Conservation (phyloP, 148 eudicot genomes). For the Beta vulgaris region DNA sequence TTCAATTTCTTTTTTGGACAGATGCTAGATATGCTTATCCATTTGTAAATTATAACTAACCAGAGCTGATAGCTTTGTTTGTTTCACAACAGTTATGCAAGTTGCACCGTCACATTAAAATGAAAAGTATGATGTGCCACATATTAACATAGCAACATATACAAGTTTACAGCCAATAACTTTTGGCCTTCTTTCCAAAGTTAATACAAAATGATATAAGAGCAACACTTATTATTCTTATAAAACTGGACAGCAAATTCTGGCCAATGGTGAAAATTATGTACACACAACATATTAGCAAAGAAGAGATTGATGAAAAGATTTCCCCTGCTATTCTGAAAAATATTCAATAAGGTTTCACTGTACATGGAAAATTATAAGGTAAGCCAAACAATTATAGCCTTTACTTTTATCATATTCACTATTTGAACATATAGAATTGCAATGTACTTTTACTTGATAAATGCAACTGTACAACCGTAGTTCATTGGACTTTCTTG, state of each 20-base stretch:
- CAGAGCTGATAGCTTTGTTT: not conserved
- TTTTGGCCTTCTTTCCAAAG: not conserved
- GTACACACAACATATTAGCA: not conserved
- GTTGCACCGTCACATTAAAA: not conserved
- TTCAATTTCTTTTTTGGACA: not conserved
- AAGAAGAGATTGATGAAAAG: not conserved
- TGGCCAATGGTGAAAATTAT: not conserved
- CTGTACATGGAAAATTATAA: constrained; percentile 12
- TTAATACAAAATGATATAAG: not conserved
- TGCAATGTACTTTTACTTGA: constrained; percentile 41
- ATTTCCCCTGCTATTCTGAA: not conserved
- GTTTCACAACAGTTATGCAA: not conserved
- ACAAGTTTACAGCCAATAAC: not conserved
- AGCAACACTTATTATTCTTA: not conserved
- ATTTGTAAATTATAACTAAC: not conserved
- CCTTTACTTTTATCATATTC: constrained; percentile 9
- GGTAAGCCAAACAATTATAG: not conserved
- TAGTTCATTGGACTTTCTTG: constrained; percentile 85
- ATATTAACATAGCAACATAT: not conserved
- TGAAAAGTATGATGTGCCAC: not conserved
- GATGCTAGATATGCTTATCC: not conserved
- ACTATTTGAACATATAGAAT: not conserved
- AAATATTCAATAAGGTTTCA: constrained; percentile 2
- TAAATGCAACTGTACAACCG: constrained; percentile 95
- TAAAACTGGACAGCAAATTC: not conserved